Evolutionary conservation across 2,329 filamentous ascomycete genomes (phyloP), one percentile per base, ranked within the genome.

Genomic region (Ceratocystiopsis sp.): DNA sequence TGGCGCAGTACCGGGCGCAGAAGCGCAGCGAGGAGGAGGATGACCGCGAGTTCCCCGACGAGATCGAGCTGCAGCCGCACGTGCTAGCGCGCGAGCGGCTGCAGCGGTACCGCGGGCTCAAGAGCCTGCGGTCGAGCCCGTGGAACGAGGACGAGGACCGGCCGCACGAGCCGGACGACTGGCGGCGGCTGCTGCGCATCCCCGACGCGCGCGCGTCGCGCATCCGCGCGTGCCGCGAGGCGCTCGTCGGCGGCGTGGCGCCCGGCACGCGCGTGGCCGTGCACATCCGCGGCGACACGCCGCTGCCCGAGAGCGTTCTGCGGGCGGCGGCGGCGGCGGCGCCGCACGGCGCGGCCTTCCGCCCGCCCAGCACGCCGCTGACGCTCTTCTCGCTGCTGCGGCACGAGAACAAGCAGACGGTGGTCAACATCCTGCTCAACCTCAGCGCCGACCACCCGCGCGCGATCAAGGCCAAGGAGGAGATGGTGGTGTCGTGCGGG

Each of bases 11-110:
- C 61, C 78, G 91, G 35, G 70, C 75, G 42, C 77, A 78, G 49
- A 84, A 86, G 54, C 76, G 78, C 42, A 77, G 78, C 19, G 89
- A 95, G 52, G 84, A 78, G 37, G 86, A 96, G 41, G 87, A 96
- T 14, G 91, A 98, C 59, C 74, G 83, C 43, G 89, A 96, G 59
- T 98, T 96, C 60, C 91, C 91, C 0, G 91, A 98, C 51, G 91
- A 98, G 60, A 91, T 98, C 45, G 93, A 98, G 60, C 67, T 98
- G 42, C 84, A 84, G 51, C 91, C 93, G 0, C 74, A 89, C 42
- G 84, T 93, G 4, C 69, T 84, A 38, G 91, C 91, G 1, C 69
- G 84, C 42, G 91, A 98, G 61, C 73, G 91, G 38, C 65, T 98
- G 43, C 75, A 81, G 10, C 75, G 84, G 46, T 98, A 95, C 62